Conservation (phyloP, 805 yeast species). For the Monosporozyma solicola region DNA sequence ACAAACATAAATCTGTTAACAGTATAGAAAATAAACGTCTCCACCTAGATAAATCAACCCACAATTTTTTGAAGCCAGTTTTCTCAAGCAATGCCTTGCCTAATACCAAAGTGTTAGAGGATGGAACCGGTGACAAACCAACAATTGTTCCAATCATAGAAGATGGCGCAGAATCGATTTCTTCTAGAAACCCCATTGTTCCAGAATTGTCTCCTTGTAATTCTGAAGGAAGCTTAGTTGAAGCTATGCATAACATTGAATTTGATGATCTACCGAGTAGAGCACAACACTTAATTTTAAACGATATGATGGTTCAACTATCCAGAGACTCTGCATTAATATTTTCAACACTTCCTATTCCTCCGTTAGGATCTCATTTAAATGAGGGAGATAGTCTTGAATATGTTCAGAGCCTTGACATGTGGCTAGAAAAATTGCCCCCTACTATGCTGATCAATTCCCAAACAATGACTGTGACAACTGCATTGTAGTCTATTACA, state of each 20-base stretch:
- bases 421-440: conserved; percentile 77
- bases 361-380: conserved; percentile 71
- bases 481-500: conserved; percentile 49
- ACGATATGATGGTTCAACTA: conserved; percentile 66
- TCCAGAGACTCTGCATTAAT: conserved; percentile 62
- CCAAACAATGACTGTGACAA: conserved; percentile 92
- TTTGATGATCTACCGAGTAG: conserved; percentile 87
- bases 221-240: conserved; percentile 27
- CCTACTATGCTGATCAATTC: conserved; percentile 80
- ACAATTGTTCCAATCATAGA: conserved; percentile 48
- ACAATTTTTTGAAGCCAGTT: conserved; percentile 37
- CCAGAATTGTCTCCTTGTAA: conserved; percentile 28
- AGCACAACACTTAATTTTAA: conserved; percentile 82
- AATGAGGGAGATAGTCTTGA: conserved; percentile 60
- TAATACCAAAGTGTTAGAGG: conserved; percentile 54
- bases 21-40: not conserved
- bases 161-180: conserved; percentile 3
- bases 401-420: conserved; percentile 64
- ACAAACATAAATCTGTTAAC: not conserved
- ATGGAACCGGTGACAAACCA: conserved; percentile 60
- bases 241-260: conserved; percentile 35
- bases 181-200: conserved; percentile 9
- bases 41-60: conserved; percentile 3
- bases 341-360: conserved; percentile 86
- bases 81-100: conserved; percentile 70